Percentiles rank a stretch among this genome's conserved stretches.
Conservation (phyloP, 768 basidiomycete genomes). For the Boletus vermiculosoides region DNA sequence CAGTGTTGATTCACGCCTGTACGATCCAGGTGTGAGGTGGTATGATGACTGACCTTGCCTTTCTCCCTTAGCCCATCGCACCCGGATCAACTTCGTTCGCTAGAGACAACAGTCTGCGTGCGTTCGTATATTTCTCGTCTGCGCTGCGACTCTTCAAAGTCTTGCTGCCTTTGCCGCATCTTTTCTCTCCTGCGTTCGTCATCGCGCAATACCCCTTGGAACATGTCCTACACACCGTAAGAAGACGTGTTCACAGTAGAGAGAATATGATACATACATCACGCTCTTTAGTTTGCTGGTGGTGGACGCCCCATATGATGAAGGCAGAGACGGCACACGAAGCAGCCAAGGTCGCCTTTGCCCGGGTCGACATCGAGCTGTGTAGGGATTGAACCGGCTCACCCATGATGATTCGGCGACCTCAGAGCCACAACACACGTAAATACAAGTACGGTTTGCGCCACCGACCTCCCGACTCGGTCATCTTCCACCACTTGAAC, state of each 20-base stretch:
- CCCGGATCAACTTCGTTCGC: slow-evolving; percentile 12
- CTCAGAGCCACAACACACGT: slow-evolving; percentile 35
- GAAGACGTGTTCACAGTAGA: background rate
- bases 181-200: slow-evolving; percentile 79
- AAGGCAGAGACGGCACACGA: slow-evolving; percentile 62
- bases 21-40: too few relatives aligned
- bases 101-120: slow-evolving; percentile 37
- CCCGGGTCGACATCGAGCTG: slow-evolving; percentile 57
- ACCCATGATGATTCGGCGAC: too few relatives aligned
- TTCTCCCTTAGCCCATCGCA: background rate
- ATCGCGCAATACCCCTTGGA: slow-evolving; percentile 83
- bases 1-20: background rate
- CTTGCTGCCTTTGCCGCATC: slow-evolving; percentile 62
- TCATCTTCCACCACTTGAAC: slow-evolving; percentile 13
- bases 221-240: slow-evolving; percentile 69
- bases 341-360: slow-evolving; percentile 71
- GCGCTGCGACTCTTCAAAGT: slow-evolving; percentile 55
- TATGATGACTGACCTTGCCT: slow-evolving; percentile 3
- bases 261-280: slow-evolving; percentile 46
- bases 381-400: background rate
- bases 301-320: slow-evolving; percentile 89
- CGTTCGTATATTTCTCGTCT: slow-evolving; percentile 68
- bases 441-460: slow-evolving; percentile 35
- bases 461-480: slow-evolving; percentile 17
- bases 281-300: slow-evolving; percentile 78